Conservation (phyloP, 2,329 filamentous ascomycete genomes). For the Exophiala oligosperma region DNA sequence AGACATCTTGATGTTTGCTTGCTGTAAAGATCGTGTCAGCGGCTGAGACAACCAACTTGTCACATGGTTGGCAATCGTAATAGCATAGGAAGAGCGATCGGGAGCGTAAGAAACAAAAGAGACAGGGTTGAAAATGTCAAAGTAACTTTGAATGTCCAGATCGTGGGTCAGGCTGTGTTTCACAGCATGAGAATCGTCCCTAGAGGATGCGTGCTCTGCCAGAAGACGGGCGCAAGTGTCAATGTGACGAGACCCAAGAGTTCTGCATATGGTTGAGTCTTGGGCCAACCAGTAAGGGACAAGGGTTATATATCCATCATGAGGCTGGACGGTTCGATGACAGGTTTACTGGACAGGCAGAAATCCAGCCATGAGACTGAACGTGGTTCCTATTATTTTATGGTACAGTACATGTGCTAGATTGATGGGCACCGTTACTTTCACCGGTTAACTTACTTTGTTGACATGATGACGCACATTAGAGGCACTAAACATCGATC, state of each 20-base stretch:
- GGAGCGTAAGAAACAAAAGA: constrained; percentile 5
- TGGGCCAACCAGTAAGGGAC: not conserved
- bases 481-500: too few relatives aligned
- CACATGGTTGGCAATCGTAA: too few relatives aligned
- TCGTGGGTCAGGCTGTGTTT: constrained; percentile 21
- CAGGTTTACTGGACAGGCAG: not conserved
- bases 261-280: not conserved
- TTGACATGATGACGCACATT: not conserved
- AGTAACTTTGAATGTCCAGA: not conserved
- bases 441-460: not conserved
- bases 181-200: constrained; percentile 3
- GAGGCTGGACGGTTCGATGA: not conserved
- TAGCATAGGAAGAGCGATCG: not conserved
- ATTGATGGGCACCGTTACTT: not conserved
- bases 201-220: constrained; percentile 2
- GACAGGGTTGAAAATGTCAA: constrained; percentile 10
- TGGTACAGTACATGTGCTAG: too few relatives aligned
- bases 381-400: not conserved
- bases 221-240: not conserved
- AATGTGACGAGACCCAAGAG: not conserved
- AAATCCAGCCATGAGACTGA: not conserved
- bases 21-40: too few relatives aligned
- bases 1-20: constrained; percentile 53
- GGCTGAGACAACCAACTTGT: too few relatives aligned
- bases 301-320: not conserved